Evolutionary conservation across 306 rosid genomes (phyloP).

Genomic region (Rubus parviflorus): DNA sequence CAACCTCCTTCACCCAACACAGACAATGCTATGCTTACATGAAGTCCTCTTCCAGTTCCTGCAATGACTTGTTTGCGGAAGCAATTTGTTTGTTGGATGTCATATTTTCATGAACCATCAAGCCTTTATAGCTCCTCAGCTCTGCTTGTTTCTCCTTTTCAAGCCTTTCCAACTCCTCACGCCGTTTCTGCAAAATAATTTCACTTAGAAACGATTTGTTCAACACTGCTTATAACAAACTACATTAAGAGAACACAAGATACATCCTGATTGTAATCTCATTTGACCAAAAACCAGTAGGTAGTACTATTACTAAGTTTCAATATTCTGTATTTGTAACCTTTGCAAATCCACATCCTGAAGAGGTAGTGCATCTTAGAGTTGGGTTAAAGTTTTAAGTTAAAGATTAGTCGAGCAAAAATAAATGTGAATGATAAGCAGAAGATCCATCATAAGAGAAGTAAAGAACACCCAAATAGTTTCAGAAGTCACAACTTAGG

Average conservation of each 20-base stretch:
- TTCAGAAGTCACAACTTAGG: background rate
- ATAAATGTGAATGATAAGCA: background rate
- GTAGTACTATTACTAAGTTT: background rate
- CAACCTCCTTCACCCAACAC: background rate
- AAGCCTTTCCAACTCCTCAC: conserved; percentile 83
- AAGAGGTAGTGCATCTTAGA: background rate
- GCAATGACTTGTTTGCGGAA: conserved; percentile 76
- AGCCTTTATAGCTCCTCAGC: conserved; percentile 87
- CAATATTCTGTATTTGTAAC: background rate
- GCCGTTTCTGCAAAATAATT: conserved; percentile 64
- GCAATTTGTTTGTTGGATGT: conserved; percentile 88
- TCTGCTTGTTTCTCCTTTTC: conserved; percentile 90
- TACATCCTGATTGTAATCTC: background rate
- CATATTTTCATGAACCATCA: conserved; percentile 94
- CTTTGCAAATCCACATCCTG: background rate
- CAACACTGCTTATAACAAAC: background rate
- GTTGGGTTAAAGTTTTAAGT: background rate
- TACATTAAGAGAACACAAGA: background rate
- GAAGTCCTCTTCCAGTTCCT: conserved; percentile 95
- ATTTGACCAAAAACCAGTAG: background rate
- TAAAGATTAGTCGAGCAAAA: background rate
- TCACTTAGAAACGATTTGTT: background rate
- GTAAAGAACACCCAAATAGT: background rate
- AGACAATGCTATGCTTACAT: conserved; percentile 47
- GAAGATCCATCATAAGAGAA: background rate